Evolutionary conservation across 2,329 filamentous ascomycete genomes (phyloP), one percentile per base, ranked within the genome.

Genomic region (Penicillium paneum): DNA sequence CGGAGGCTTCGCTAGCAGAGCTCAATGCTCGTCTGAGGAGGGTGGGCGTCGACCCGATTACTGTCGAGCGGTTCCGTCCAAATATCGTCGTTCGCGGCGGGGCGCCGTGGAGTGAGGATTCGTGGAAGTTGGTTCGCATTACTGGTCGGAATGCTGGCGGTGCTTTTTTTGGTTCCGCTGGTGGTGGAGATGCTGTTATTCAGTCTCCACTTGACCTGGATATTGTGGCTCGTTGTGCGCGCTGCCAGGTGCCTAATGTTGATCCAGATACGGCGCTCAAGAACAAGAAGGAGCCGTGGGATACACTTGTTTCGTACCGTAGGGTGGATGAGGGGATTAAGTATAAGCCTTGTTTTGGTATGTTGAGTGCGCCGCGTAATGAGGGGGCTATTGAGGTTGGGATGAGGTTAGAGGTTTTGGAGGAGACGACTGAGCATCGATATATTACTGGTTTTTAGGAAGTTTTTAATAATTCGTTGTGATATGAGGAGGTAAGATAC

Each of bases 341-440:
- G 70, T 86, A 76, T 59, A 87, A 87, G 72, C 84, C 84, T 38
- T 86, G 83, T 61, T 87, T 86, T 74, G 84, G 84, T 1, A 87
- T 87, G 85, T 67, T 87, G 63, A 81, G 82, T 65, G 81, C 82
- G 49, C 83, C 85, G 15, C 75, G 79, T 56, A 75, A 73, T 40
- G 80, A 84, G 58, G 83, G 82, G 0, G 66, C 73, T 44, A 64
- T 87, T 10, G 75, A 76, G 53, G 79, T 87, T 11, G 84, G 84
- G 0, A 83, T 83, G 78, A 76, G 69, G 63, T 71, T 87, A 55
- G 80, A 84, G 62, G 81, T 86, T 3, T 70, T 79, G 56, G 79
- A 80, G 64, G 80, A 81, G 59, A 87, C 84, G 44, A 74, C 77
- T 38, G 71, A 80, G 49, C 84, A 87, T 74, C 70, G 75, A 54